These are phyloP conservation scores for Daedaleopsis nitida DNA, from an alignment of 768 basidiomycete species.

Conservation along the genomic window DNA sequence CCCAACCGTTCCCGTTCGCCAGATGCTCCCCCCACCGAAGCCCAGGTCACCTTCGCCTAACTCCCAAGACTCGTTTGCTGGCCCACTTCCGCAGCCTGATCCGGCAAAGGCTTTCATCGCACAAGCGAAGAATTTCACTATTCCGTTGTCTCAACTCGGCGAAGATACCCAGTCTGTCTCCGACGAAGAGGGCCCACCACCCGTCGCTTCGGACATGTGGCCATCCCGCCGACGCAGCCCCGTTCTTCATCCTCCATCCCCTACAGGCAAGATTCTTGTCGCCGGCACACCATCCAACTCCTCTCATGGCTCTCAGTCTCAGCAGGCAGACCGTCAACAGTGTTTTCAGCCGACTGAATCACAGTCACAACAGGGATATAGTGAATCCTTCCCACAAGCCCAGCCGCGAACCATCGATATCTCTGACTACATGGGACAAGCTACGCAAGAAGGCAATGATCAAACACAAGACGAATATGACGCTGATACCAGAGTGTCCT, in stretches of 20 bases:
- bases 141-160: slow-evolving; percentile 61
- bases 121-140: slow-evolving; percentile 46
- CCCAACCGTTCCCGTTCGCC: slow-evolving; percentile 27
- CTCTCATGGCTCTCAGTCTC: slow-evolving; percentile 28
- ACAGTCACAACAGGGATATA: slow-evolving; percentile 4
- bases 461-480: neutral
- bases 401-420: slow-evolving; percentile 6
- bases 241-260: neutral
- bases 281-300: slow-evolving; percentile 49
- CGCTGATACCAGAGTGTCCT: neutral
- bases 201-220: slow-evolving; percentile 1
- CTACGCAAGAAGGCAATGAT: neutral
- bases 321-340: neutral
- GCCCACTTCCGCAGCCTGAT: slow-evolving; percentile 45
- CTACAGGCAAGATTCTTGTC: slow-evolving; percentile 41
- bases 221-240: neutral
- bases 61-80: slow-evolving; percentile 69
- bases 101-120: slow-evolving; percentile 49
- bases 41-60: slow-evolving; percentile 39
- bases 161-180: slow-evolving; percentile 20
- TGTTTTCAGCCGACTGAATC: neutral
- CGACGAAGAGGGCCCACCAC: slow-evolving; percentile 15
- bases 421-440: neutral
- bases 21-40: slow-evolving; percentile 23
- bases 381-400: slow-evolving; percentile 10